Evolutionary conservation across 129 eudicot genomes (phyloP), one percentile per base, ranked within the genome.

Genomic region (Apium graveolens): DNA sequence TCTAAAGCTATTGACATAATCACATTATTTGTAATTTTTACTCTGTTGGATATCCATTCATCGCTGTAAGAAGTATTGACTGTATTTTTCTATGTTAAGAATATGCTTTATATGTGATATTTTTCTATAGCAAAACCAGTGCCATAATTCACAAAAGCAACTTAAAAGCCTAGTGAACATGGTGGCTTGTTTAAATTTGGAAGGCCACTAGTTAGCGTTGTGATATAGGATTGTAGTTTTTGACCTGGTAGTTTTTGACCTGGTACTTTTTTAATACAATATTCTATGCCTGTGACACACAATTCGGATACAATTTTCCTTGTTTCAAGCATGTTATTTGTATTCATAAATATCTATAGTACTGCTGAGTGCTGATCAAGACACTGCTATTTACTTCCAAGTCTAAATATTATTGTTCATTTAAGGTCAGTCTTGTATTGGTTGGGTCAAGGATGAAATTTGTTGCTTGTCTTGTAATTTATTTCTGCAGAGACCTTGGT

Each of bases 401-500:
- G 65, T 57, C 65, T 24, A 21, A 55, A 55, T 55, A 29, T 55
- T 24, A n/a, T 57, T 57, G n/a, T 65, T 21, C 21, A 12, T 2
- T 31, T 12, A 29, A 29, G 70, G 14, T 29, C 70, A 29, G 35
- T 57, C 65, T 24, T 57, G 65, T 4, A 2, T 16, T 65, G 9
- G 72, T 68, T 16, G 38, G 42, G 32, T 60, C 6, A 60, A 9
- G 73, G 73, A 11, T 68, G 10, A 32, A 70, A 20, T 60, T 18
- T 17, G 0, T 16, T 3, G 29, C 17, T 26, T 34, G 6, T 5
- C 31, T 75, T 42, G 13, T 38, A 65, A 41, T 81, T 49, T 11
- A 48, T 62, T 76, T 76, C 70, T 80, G 81, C 85, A 94, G 98
- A 88, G 98, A 94, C 85, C 91, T 94, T 70, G 98, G 98, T 42